These are phyloP conservation scores for Xerocomus spinulosus DNA, from an alignment of 768 basidiomycete species.

Conservation along the genomic window DNA sequence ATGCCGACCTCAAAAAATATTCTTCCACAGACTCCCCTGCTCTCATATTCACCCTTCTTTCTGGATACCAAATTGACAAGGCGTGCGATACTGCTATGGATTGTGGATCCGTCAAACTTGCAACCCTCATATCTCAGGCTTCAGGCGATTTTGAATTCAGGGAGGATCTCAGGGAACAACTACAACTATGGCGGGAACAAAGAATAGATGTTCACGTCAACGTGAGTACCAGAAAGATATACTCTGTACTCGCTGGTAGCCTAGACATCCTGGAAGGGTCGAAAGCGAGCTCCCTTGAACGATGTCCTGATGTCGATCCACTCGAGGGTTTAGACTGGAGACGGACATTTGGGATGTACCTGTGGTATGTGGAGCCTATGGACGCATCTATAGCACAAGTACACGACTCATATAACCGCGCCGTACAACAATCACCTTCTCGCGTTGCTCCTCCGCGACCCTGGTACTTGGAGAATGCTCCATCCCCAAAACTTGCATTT, in stretches of 20 bases:
- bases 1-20: slow-evolving; percentile 59
- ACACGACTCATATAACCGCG: slow-evolving; percentile 55
- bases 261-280: slow-evolving; percentile 54
- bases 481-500: slow-evolving; percentile 31
- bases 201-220: slow-evolving; percentile 65
- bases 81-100: slow-evolving; percentile 74
- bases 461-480: slow-evolving; percentile 44
- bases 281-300: slow-evolving; percentile 47
- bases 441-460: slow-evolving; percentile 53
- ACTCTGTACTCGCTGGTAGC: slow-evolving; percentile 79
- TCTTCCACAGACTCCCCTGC: slow-evolving; percentile 42
- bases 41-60: slow-evolving; percentile 70
- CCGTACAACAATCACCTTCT: slow-evolving; percentile 34
- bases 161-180: slow-evolving; percentile 67
- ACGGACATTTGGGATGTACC: slow-evolving; percentile 79
- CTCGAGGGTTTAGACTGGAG: slow-evolving; percentile 88
- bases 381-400: slow-evolving; percentile 68
- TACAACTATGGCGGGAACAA: slow-evolving; percentile 80
- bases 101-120: slow-evolving; percentile 75
- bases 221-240: slow-evolving; percentile 68
- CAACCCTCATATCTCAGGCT: slow-evolving; percentile 84
- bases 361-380: slow-evolving; percentile 83
- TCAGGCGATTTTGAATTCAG: slow-evolving; percentile 73
- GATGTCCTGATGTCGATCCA: slow-evolving; percentile 56
- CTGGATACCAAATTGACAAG: slow-evolving; percentile 83